phyloP scores from a whole-genome alignment of 164 flowering plant genomes.

The Cinnamomum chago region DNA sequence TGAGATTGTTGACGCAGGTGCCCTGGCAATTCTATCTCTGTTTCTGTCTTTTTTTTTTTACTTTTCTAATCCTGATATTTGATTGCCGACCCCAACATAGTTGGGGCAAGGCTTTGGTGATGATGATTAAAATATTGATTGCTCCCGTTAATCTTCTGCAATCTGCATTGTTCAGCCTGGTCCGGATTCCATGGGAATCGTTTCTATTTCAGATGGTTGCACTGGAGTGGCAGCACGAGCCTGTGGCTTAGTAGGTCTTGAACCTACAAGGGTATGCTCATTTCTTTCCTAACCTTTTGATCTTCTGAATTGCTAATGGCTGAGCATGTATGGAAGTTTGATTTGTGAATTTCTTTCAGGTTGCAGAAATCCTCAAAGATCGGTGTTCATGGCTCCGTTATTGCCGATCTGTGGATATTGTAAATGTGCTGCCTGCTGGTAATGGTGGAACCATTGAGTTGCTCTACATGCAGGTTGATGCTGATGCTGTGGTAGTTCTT shows the following conservation, averaged over 20 bases:
- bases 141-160: background rate
- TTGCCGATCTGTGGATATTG: conserved; percentile 87
- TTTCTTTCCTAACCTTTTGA: background rate
- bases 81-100: background rate
- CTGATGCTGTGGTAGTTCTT: background rate
- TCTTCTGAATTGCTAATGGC: background rate
- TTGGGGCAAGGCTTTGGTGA: too few species aligned
- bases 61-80: background rate
- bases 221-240: conserved; percentile 96
- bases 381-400: conserved; percentile 92
- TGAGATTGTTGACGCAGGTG: too few species aligned
- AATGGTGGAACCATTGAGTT: conserved; percentile 99
- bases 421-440: conserved; percentile 81
- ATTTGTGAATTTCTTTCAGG: conserved; percentile 40
- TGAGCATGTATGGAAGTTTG: background rate
- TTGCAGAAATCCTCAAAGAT: conserved; percentile 96
- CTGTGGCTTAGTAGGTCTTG: conserved; percentile 92
- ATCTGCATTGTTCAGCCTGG: conserved; percentile 65
- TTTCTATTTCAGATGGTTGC: conserved; percentile 97
- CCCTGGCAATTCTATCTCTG: background rate
- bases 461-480: conserved; percentile 87
- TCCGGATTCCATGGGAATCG: conserved; percentile 99
- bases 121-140: too few species aligned
- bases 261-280: conserved; percentile 71
- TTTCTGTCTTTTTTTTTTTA: background rate